phyloP scores from a whole-genome alignment of 176 grass and related monocot species.

The Eleusine coracana region DNA sequence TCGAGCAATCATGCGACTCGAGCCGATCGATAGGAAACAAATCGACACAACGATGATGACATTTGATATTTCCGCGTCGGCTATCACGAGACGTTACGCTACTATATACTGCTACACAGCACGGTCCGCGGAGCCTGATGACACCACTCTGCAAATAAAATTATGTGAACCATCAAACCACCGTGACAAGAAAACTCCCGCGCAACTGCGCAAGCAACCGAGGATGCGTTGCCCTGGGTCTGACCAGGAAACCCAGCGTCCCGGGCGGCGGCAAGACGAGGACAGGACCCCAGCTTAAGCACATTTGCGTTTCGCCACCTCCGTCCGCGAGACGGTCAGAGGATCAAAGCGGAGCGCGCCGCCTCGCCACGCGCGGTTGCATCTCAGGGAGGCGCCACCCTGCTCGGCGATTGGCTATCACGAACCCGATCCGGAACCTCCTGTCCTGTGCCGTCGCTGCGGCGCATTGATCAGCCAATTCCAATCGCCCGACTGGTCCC shows the following conservation, averaged over 20 bases:
- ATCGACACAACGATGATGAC: neutral
- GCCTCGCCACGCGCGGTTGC: neutral
- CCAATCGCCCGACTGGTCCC: neutral
- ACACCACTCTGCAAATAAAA: neutral
- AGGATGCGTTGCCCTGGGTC: neutral
- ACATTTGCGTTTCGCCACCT: neutral
- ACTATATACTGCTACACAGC: neutral
- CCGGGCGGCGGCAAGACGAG: neutral
- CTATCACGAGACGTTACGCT: conserved; percentile 14
- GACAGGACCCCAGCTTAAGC: too few species aligned
- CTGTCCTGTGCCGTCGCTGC: neutral
- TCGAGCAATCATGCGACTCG: neutral
- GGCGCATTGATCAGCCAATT: neutral
- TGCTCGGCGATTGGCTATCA: neutral
- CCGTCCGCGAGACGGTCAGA: neutral
- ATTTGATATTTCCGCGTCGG: neutral
- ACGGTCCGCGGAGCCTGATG: neutral
- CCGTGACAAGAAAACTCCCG: neutral
- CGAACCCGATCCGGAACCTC: neutral
- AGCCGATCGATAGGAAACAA: too few species aligned
- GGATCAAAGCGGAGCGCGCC: neutral
- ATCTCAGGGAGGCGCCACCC: conserved; percentile 34
- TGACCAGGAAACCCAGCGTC: neutral
- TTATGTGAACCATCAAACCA: neutral
- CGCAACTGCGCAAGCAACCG: too few species aligned